These are phyloP conservation scores for Talaromyces sp. DNA, from an alignment of 2,329 filamentous ascomycete species.

Conservation along the genomic window DNA sequence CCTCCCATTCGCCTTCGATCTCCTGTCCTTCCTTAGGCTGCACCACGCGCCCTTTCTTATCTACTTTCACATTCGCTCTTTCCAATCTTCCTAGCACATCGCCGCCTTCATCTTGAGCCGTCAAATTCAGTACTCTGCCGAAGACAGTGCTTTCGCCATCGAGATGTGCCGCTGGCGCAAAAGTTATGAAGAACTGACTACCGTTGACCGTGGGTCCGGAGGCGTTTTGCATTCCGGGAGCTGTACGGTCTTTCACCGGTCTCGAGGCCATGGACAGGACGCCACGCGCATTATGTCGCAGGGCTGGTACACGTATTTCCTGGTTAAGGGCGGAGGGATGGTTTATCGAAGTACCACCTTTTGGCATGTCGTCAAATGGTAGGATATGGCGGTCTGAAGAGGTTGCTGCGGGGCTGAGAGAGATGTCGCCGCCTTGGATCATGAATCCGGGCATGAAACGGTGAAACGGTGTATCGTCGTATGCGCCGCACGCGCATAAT, in stretches of 20 bases:
- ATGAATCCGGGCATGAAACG: constrained; percentile 60
- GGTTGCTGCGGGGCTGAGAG: constrained; percentile 40
- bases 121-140: constrained; percentile 51
- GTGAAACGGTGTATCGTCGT: constrained; percentile 59
- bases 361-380: constrained; percentile 44
- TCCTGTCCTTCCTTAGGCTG: constrained; percentile 39
- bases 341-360: constrained; percentile 54
- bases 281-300: constrained; percentile 54
- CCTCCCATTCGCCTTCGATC: constrained; percentile 39
- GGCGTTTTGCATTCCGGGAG: constrained; percentile 43
- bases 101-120: constrained; percentile 40
- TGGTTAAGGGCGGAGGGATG: constrained; percentile 53
- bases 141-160: constrained; percentile 65
- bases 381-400: constrained; percentile 39
- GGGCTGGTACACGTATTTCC: constrained; percentile 54
- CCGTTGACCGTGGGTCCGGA: constrained; percentile 45
- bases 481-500: constrained; percentile 57
- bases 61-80: constrained; percentile 55
- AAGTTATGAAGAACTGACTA: constrained; percentile 61
- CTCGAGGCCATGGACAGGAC: constrained; percentile 58
- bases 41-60: constrained; percentile 57
- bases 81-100: constrained; percentile 49
- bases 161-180: constrained; percentile 57
- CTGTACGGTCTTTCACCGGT: constrained; percentile 39
- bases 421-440: constrained; percentile 56